Percentiles rank a stretch among this genome's conserved stretches.
Evolutionary conservation across 768 basidiomycete genomes (phyloP).

Genomic region (Stropharia rugosoannulata): DNA sequence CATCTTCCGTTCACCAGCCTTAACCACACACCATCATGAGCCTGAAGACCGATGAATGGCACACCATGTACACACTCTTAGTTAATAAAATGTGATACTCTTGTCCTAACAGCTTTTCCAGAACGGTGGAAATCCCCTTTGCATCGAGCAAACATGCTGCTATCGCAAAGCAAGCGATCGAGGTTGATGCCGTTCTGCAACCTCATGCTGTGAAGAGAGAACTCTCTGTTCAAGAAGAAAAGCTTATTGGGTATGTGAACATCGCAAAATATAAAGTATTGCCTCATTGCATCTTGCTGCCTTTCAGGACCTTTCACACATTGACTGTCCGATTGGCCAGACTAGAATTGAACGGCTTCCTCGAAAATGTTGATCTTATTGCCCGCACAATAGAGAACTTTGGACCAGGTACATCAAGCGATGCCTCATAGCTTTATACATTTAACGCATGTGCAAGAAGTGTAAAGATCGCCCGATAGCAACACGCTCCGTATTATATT

Average conservation of each 20-base stretch:
- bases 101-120: conserved; percentile 1
- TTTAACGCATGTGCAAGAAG: conserved; percentile 7
- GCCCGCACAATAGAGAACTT: conserved; percentile 81
- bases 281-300: background rate
- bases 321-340: conserved; percentile 85
- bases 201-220: conserved; percentile 74
- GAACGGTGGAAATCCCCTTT: conserved; percentile 77
- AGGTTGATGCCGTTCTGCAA: conserved; percentile 86
- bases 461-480: conserved; percentile 6
- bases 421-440: conserved; percentile 13
- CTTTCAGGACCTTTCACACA: conserved; percentile 64
- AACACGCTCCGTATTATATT: background rate
- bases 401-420: conserved; percentile 58
- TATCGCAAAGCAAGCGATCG: conserved; percentile 81
- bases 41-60: conserved; percentile 36
- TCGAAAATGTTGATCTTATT: conserved; percentile 88
- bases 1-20: too few species aligned
- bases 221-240: conserved; percentile 64
- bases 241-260: conserved; percentile 70
- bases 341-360: conserved; percentile 79
- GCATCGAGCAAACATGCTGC: conserved; percentile 68
- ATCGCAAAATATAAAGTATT: background rate
- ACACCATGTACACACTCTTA: conserved; percentile 45
- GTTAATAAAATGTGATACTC: background rate
- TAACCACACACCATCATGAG: conserved; percentile 7